phyloP scores from a whole-genome alignment of 1,284 basidiomycete species.

The Ganoderma boninense region DNA sequence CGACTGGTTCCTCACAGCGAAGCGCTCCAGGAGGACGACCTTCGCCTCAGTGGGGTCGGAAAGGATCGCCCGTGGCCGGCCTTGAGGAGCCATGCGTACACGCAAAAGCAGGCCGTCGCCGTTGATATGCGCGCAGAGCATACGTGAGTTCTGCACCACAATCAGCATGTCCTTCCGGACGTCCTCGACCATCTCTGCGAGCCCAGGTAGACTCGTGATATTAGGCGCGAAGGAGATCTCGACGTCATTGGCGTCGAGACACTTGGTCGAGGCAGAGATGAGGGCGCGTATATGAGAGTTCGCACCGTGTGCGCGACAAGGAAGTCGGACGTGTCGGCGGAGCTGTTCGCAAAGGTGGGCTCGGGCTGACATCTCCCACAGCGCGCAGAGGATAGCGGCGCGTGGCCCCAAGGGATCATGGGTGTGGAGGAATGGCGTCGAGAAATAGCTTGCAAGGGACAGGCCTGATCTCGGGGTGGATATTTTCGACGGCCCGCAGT shows the following conservation, averaged over 20 bases:
- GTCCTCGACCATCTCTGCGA: conserved; percentile 18
- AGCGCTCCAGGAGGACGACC: conserved; percentile 14
- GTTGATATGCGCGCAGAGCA: conserved; percentile 14
- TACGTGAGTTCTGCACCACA: conserved; percentile 6
- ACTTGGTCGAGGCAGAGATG: conserved; percentile 13
- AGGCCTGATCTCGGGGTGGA: too few relatives aligned
- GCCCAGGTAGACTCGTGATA: not conserved
- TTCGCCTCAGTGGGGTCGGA: conserved; percentile 16
- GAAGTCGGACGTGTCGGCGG: conserved; percentile 26
- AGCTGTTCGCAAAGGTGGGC: conserved; percentile 22
- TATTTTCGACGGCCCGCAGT: too few relatives aligned
- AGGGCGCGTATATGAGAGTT: conserved; percentile 52
- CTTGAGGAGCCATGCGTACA: conserved; percentile 15
- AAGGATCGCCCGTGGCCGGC: conserved; percentile 11
- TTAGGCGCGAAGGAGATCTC: conserved; percentile 20
- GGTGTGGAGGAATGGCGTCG: conserved; percentile 15
- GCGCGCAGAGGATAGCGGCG: conserved; percentile 8
- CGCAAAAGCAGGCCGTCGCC: conserved; percentile 22
- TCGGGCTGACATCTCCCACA: conserved; percentile 12
- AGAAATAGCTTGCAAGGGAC: conserved; percentile 18
- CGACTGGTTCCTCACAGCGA: conserved; percentile 23
- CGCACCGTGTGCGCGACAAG: conserved; percentile 55
- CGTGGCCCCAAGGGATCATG: conserved; percentile 23
- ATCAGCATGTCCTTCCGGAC: conserved; percentile 18
- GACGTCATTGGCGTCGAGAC: conserved; percentile 13